Base-by-base conservation (phyloP, 805 yeast species). In the Kodamaea kaohsiungensis region DNA sequence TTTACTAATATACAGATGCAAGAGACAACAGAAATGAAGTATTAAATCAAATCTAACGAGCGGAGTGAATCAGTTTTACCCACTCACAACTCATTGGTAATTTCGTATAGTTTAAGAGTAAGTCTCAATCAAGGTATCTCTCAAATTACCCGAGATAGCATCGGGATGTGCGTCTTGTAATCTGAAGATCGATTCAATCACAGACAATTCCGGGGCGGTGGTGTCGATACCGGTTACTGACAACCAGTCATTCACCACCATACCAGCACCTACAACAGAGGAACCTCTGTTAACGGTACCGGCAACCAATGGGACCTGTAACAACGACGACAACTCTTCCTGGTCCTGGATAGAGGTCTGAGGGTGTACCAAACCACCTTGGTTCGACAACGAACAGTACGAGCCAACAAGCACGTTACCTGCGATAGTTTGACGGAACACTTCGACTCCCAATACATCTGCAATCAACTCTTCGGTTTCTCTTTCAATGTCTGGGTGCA, bases 241-340 rank as follows among this genome's bases (percentile, higher is more conserved):
- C 61, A 93, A 79, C 96, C 98, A 95, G 77, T 95, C 99, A 70
- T 95, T 95, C 51, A 92, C 99, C 52, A 95, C 98, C 86, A 95
- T 86, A 63, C 99, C 99, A 47, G 98, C 98, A 66, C 99, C 99
- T 57, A 95, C 96, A 49, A 93, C 98, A 3, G 96, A 76, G 27
- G 97, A 90, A 75, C 99, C 99, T 73, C 99, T 87, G 79, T 95
- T 95, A 56, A 95, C 92, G 40, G 98, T 92, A 73, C 99, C 99
- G 6, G 99, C 99, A 48, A 95, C 99, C 60, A 95, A 80, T 53
- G 99, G 99, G 43, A 95, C 96, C 77, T 95, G 99, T 65, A 95
- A 81, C 70, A 95, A 80, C 47, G 98, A 91, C 7, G 97, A 89
- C 63, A 95, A 81, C 77, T 95, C 99, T 78, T 95, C 99, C 78